Evolutionary conservation across 495 filamentous ascomycete species (phyloP).

Genomic region (Choiromyces venosus): DNA sequence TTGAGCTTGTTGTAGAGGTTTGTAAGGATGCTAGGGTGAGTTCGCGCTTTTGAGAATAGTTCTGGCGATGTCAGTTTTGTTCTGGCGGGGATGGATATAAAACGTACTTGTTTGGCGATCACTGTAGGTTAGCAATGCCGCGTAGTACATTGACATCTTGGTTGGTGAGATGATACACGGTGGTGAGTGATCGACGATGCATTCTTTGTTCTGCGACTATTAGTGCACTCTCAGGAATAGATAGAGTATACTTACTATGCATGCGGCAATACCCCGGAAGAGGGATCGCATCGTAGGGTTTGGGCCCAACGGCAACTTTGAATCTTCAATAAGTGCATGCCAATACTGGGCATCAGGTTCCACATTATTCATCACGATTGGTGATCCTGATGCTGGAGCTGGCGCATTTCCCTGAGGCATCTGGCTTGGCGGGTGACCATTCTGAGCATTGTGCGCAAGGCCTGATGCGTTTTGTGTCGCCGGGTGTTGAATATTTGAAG

Average conservation of each 20-base stretch:
- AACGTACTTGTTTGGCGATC: slow-evolving; percentile 21
- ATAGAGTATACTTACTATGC: slow-evolving; percentile 18
- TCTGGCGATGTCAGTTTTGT: slow-evolving; percentile 7
- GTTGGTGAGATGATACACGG: slow-evolving; percentile 25
- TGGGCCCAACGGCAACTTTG: slow-evolving; percentile 17
- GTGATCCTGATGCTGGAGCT: neutral
- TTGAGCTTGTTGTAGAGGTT: slow-evolving; percentile 20
- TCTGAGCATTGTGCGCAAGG: neutral
- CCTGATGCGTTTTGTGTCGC: neutral
- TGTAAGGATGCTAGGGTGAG: slow-evolving; percentile 9
- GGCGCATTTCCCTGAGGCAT: neutral
- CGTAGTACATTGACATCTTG: slow-evolving; percentile 33
- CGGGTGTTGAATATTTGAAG: neutral
- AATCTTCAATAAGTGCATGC: slow-evolving; percentile 13
- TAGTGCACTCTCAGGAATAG: neutral
- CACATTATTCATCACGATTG: neutral
- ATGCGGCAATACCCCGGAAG: slow-evolving; percentile 28
- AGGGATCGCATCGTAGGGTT: slow-evolving; percentile 16
- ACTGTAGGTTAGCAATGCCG: slow-evolving; percentile 5
- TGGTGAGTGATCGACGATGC: slow-evolving; percentile 15
- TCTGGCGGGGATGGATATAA: neutral
- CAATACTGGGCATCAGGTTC: slow-evolving; percentile 13
- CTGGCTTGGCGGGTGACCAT: neutral
- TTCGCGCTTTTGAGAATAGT: slow-evolving; percentile 23
- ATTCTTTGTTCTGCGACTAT: slow-evolving; percentile 23